Evolutionary conservation across 2,329 filamentous ascomycete species (phyloP), one percentile per base, ranked within the genome.

Genomic region (Cladophialophora bantiana): DNA sequence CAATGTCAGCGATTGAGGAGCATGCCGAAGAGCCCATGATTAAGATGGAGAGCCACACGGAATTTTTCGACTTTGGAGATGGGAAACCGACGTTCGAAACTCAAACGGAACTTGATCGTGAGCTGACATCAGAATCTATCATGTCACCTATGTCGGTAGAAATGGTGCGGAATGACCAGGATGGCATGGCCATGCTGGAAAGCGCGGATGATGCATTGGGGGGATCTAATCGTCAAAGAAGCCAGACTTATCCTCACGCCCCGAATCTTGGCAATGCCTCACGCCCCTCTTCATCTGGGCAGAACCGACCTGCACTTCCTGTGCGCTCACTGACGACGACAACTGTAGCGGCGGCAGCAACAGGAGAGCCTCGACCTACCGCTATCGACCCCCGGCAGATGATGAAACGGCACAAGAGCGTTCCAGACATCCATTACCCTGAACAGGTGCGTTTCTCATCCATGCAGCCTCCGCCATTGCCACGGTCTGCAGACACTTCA

Each of bases 171-270:
- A n/a, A 32, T 12, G 70, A 70, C 42, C 59, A 54, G n/a, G 62
- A 63, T 38, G 59, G 32, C 2, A 42, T 67, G 20, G 40, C 34
- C 9, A 13, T 67, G 32, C 18, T 62, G 10, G 58, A 55, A 12
- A 35, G 35, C 35, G 35, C 42, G 26, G 55, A 85, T 81, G 74
- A 85, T 38, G 26, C 38, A 7, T 75, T 79, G 64, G 80, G 82
- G 61, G 87, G 87, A 73, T 88, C 89, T 71, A 89, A 90, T 73
- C 86, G 92, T 64, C 92, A 91, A n/a, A 86, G 93, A 74, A 95
- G 92, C 77, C 93, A 96, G 77, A 96, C 93, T 0, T 93, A 96
- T 70, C 92, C 93, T 0, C 88, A 89, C 53, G 81, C 92, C 50
- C 65, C 69, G 10, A 62, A 40, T 42, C 34, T 56, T 7, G 60